A percentile compares a stretch with the other conserved stretches of the same genome.
phyloP scores from a whole-genome alignment of 2,329 filamentous ascomycete genomes.

The Aspergillus viridinutans region DNA sequence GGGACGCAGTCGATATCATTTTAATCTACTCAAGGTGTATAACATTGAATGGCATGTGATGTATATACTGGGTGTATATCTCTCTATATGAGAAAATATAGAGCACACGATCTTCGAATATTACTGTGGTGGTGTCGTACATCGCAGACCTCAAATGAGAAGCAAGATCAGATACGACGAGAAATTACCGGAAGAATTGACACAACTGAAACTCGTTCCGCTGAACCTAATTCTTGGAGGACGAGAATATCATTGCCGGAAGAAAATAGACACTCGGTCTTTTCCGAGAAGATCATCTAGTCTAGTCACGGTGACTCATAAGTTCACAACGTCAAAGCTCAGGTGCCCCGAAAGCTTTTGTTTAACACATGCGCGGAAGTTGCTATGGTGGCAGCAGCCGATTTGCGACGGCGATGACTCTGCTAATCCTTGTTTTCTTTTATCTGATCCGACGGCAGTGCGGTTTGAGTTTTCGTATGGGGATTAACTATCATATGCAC shows the following conservation, averaged over 20 bases:
- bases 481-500: neutral
- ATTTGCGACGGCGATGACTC: neutral
- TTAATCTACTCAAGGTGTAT: neutral
- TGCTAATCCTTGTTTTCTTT: neutral
- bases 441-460: neutral
- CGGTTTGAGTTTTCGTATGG: neutral
- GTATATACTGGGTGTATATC: slow-evolving; percentile 9
- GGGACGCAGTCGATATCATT: neutral
- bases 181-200: neutral
- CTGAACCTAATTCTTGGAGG: neutral
- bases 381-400: neutral
- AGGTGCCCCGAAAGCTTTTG: neutral
- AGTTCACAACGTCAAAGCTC: neutral
- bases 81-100: neutral
- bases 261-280: neutral
- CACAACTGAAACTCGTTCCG: neutral
- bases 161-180: neutral
- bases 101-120: neutral
- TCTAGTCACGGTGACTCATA: neutral
- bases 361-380: neutral
- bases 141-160: neutral
- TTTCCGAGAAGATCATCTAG: neutral
- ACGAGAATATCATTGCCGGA: neutral
- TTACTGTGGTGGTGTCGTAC: neutral
- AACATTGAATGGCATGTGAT: slow-evolving; percentile 3